Evolutionary conservation across 1,139 yeast species (phyloP).

Genomic region (Yamadazyma triangularis): DNA sequence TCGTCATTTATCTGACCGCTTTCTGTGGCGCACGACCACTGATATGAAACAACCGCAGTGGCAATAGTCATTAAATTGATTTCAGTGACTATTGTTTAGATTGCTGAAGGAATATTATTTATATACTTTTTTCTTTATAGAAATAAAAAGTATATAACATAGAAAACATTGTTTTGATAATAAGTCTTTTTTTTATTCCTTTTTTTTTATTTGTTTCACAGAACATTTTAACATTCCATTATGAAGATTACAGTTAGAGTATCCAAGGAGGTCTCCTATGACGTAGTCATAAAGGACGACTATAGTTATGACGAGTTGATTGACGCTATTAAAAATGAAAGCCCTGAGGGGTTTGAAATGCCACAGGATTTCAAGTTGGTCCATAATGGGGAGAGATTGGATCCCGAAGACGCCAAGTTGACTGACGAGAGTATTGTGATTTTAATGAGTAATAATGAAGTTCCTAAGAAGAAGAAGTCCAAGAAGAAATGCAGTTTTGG

Average conservation of each 20-base stretch:
- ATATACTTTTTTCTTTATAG: too few relatives aligned
- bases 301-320: constrained; percentile 49
- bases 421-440: constrained; percentile 17
- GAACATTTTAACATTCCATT: too few relatives aligned
- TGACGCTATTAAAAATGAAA: constrained; percentile 37
- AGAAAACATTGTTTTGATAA: too few relatives aligned
- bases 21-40: too few relatives aligned
- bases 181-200: too few relatives aligned
- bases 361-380: constrained; percentile 47
- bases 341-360: constrained; percentile 18
- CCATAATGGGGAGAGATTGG: constrained; percentile 47
- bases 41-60: too few relatives aligned
- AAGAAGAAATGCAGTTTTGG: constrained; percentile 60
- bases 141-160: too few relatives aligned
- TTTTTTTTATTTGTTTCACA: too few relatives aligned
- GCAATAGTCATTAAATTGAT: too few relatives aligned
- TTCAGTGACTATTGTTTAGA: too few relatives aligned
- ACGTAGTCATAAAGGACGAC: constrained; percentile 45
- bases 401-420: constrained; percentile 24
- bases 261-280: constrained; percentile 37
- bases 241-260: constrained; percentile 43
- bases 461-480: constrained; percentile 31
- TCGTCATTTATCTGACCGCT: too few relatives aligned
- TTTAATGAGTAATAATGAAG: constrained; percentile 36
- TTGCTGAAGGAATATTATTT: too few relatives aligned